These are phyloP conservation scores for Tricholomella constricta DNA, from an alignment of 768 basidiomycete species.

Conservation along the genomic window DNA sequence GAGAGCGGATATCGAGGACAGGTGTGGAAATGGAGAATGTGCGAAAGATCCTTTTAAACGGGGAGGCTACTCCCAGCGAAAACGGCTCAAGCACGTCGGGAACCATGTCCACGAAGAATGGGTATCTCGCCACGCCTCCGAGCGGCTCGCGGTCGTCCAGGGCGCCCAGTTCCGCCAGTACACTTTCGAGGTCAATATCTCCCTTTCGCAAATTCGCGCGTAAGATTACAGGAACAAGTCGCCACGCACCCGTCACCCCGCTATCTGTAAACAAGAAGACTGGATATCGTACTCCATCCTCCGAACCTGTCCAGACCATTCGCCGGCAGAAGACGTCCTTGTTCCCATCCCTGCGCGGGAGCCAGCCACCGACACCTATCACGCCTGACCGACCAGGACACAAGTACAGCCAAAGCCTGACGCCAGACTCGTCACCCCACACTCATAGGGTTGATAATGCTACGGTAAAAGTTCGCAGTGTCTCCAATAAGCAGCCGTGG, in stretches of 20 bases:
- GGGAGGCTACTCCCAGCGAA: conserved; percentile 60
- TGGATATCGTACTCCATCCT: conserved; percentile 44
- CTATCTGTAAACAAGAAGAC: conserved; percentile 47
- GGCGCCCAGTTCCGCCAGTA: conserved; percentile 49
- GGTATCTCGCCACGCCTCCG: conserved; percentile 67
- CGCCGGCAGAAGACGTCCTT: conserved; percentile 68
- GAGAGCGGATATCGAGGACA: conserved; percentile 77
- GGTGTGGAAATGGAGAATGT: conserved; percentile 81
- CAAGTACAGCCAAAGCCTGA: conserved; percentile 71
- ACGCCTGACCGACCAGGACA: conserved; percentile 64
- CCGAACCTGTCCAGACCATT: conserved; percentile 51
- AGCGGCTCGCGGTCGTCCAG: conserved; percentile 46
- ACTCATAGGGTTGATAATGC: conserved; percentile 39
- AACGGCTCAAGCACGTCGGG: conserved; percentile 70
- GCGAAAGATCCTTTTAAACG: conserved; percentile 57
- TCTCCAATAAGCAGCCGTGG: conserved; percentile 58
- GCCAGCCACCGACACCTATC: conserved; percentile 42
- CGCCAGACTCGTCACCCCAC: conserved; percentile 67
- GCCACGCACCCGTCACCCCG: conserved; percentile 45
- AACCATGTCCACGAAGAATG: conserved; percentile 50
- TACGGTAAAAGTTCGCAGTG: conserved; percentile 39
- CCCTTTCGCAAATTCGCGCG: conserved; percentile 79
- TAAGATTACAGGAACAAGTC: conserved; percentile 55
- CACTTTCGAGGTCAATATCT: conserved; percentile 76
- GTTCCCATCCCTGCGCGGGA: conserved; percentile 50